phyloP scores from a whole-genome alignment of 768 basidiomycete genomes.

The Trametes punicea region DNA sequence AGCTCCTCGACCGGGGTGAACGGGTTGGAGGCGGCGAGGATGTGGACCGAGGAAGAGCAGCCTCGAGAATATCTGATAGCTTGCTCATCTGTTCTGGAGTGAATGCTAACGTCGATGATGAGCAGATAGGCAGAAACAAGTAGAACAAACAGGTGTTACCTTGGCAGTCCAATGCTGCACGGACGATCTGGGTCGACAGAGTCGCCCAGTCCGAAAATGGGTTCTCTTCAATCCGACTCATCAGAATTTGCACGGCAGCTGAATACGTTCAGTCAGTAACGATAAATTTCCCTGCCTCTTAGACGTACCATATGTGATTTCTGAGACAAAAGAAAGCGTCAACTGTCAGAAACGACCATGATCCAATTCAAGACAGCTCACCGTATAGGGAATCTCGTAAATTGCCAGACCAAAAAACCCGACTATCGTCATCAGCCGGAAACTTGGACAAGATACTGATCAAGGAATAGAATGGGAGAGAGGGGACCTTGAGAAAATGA shows the following conservation, averaged over 20 bases:
- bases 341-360: background rate
- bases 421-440: conserved; percentile 70
- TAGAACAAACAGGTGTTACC: conserved; percentile 38
- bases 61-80: conserved; percentile 43
- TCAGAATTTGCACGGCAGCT: conserved; percentile 57
- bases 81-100: conserved; percentile 55
- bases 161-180: conserved; percentile 52
- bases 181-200: conserved; percentile 45
- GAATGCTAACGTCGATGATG: conserved; percentile 48
- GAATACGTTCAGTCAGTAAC: conserved; percentile 7
- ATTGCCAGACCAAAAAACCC: conserved; percentile 66
- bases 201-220: conserved; percentile 33
- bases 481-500: conserved; percentile 84
- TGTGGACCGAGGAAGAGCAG: conserved; percentile 24
- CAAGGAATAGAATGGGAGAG: conserved; percentile 77
- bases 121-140: background rate
- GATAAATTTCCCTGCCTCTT: background rate
- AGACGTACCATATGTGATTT: conserved; percentile 35
- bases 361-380: conserved; percentile 31
- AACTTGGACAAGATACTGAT: conserved; percentile 75
- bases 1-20: conserved; percentile 11
- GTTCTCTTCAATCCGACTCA: conserved; percentile 42
- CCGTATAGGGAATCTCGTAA: conserved; percentile 68
- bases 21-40: conserved; percentile 21
- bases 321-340: conserved; percentile 21